Evolutionary conservation across 208 protist genomes (phyloP), one percentile per base, ranked within the genome.

Genomic region (Trypanosoma lewisi): DNA sequence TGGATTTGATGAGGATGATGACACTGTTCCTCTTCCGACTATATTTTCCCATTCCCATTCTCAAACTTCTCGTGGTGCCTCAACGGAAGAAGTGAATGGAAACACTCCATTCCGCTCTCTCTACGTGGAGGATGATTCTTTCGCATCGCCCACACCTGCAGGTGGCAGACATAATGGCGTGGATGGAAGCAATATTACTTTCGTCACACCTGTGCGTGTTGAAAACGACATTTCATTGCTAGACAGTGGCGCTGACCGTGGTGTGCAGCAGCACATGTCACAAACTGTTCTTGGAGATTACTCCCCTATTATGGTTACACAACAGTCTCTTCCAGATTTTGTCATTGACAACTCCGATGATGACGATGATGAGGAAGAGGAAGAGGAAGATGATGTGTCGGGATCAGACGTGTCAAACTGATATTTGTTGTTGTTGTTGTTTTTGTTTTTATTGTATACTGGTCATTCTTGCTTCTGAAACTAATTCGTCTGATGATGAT

Each of bases 291-390:
- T 4, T 30, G 44, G 8, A 8, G 50, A 28, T 11, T 42, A 39
- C 39, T 59, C 70, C 19, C 33, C 68, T 23, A 77, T 90, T 55
- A 79, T 90, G 51, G 75, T 90, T 31, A 90, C 83, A 14, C 83
- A 90, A 59, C 83, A 87, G 51, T 67, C 65, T 30, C 59, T 89
- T 3, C 83, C 83, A 1, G 70, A 83, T 30, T 60, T 62, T 47
- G 63, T 25, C 47, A 55, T 44, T 49, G 34, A 47, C 34, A 53
- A 39, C 34, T 60, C 49, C 16, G 59, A 67, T 11, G 66, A 68
- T 21, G 52, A 68, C 5, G 31, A 67, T 0, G 39, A 61, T 2
- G 72, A 65, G 2, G 49, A 67, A 42, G 60, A 60, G 4, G 59
- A 69, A 25, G 45, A 49, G 12, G 74, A 71, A 8, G 65, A 67